Conservation (phyloP, 257 asterid genomes). For the Forsythia viridissima region DNA sequence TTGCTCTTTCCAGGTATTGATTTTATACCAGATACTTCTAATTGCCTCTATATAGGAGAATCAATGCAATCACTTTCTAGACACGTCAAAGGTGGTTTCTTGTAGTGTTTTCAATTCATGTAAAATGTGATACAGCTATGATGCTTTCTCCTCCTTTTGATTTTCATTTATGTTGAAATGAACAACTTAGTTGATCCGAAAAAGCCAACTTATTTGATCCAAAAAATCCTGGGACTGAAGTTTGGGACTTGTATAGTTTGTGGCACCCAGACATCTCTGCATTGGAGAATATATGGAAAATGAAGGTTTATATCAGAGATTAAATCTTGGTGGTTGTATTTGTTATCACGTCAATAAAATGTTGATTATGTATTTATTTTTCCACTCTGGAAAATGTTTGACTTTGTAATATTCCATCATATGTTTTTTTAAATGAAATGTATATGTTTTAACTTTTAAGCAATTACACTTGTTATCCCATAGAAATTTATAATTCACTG, state of each 20-base stretch:
- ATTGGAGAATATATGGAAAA: neutral
- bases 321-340: neutral
- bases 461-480: neutral
- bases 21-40: neutral
- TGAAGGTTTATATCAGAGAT: neutral
- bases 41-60: constrained; percentile 1
- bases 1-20: neutral
- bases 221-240: neutral
- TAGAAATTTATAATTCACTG: constrained; percentile 13
- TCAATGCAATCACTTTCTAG: neutral
- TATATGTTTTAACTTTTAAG: neutral
- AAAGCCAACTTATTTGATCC: neutral
- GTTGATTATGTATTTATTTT: constrained; percentile 4
- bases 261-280: neutral
- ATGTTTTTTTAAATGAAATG: neutral
- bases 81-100: neutral
- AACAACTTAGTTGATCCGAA: neutral
- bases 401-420: neutral
- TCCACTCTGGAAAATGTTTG: neutral
- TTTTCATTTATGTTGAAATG: constrained; percentile 12
- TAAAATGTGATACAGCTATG: neutral
- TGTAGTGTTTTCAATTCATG: neutral
- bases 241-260: neutral
- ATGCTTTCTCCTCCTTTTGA: neutral
- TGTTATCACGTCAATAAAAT: neutral